phyloP scores from a whole-genome alignment of 371 early-diverging fungal genomes.

The Mycotypha africana region DNA sequence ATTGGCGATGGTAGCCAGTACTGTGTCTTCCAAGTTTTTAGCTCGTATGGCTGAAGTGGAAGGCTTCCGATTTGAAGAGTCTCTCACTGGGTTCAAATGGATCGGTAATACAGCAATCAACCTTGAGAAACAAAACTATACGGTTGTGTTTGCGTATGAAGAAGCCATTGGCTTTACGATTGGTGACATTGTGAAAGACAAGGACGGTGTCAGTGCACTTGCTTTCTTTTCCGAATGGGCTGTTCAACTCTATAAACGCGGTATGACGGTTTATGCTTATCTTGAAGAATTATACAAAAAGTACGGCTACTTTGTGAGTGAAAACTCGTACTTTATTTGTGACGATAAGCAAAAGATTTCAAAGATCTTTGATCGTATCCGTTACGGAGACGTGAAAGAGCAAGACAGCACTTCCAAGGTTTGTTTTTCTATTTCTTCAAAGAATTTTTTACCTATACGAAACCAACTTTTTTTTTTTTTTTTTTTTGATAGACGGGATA shows the following conservation, averaged over 20 bases:
- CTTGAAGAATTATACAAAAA: constrained; percentile 71
- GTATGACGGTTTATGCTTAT: constrained; percentile 55
- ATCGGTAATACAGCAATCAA: constrained; percentile 80
- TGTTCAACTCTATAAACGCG: constrained; percentile 59
- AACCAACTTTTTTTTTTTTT: too few species aligned
- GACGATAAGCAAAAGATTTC: constrained; percentile 66
- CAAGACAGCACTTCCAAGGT: constrained; percentile 2
- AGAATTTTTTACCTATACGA: too few species aligned
- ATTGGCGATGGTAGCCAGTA: constrained; percentile 82
- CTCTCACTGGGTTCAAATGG: constrained; percentile 96
- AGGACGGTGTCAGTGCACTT: constrained; percentile 84
- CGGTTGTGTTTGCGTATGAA: constrained; percentile 84
- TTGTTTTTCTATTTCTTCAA: too few species aligned
- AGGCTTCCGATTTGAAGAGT: constrained; percentile 83
- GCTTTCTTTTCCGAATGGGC: constrained; percentile 82
- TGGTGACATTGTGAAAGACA: constrained; percentile 73
- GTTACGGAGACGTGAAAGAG: constrained; percentile 55
- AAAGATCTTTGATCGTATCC: constrained; percentile 73
- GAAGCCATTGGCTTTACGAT: constrained; percentile 92
- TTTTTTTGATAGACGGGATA: constrained; percentile 28
- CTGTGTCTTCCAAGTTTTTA: constrained; percentile 88
- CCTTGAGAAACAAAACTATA: constrained; percentile 52
- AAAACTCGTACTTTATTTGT: constrained; percentile 89
- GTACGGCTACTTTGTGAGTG: constrained; percentile 84
- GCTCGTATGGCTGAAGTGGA: constrained; percentile 68